Conservation (phyloP, 345 rosid genomes). For the Rhizophora mangle region DNA sequence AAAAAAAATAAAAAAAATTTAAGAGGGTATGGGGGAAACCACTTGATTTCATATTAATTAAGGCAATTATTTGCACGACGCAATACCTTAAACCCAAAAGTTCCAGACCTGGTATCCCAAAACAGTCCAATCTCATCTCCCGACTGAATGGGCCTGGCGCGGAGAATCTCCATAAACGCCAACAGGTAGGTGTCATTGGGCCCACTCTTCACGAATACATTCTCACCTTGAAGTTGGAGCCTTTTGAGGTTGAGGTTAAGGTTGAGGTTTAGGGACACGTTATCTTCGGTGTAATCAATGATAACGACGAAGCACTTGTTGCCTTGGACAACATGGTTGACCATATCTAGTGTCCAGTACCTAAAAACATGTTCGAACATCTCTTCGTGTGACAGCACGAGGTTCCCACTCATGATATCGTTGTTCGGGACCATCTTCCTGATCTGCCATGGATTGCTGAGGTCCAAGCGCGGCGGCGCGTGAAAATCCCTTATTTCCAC, state of each 20-base stretch:
- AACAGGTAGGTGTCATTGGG: conserved; percentile 15
- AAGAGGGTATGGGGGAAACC: not conserved
- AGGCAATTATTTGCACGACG: conserved; percentile 6
- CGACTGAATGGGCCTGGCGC: conserved; percentile 4
- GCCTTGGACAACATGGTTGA: conserved; percentile 20
- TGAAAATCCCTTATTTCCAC: too few relatives aligned
- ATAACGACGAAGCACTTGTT: conserved; percentile 12
- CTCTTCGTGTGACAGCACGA: too few relatives aligned
- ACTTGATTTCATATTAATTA: not conserved
- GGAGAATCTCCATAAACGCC: conserved; percentile 29
- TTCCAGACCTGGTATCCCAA: conserved; percentile 27
- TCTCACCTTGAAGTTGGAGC: conserved; percentile 24
- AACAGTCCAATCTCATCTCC: conserved; percentile 39
- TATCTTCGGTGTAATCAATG: conserved; percentile 34
- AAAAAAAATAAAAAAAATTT: not conserved
- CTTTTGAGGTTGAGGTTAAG: conserved; percentile 2
- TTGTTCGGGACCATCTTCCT: too few relatives aligned
- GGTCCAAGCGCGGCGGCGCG: too few relatives aligned
- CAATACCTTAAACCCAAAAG: conserved; percentile 33
- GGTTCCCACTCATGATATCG: too few relatives aligned
- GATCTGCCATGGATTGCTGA: too few relatives aligned
- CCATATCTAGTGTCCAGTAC: conserved; percentile 14
- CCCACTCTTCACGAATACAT: conserved; percentile 29
- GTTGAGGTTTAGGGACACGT: conserved; percentile 7
- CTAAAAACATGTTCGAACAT: too few relatives aligned